Percentiles rank a stretch among this genome's conserved stretches.
These are phyloP conservation scores for Penicillium odoratum DNA, from an alignment of 495 filamentous ascomycete genomes.

Conservation along the genomic window DNA sequence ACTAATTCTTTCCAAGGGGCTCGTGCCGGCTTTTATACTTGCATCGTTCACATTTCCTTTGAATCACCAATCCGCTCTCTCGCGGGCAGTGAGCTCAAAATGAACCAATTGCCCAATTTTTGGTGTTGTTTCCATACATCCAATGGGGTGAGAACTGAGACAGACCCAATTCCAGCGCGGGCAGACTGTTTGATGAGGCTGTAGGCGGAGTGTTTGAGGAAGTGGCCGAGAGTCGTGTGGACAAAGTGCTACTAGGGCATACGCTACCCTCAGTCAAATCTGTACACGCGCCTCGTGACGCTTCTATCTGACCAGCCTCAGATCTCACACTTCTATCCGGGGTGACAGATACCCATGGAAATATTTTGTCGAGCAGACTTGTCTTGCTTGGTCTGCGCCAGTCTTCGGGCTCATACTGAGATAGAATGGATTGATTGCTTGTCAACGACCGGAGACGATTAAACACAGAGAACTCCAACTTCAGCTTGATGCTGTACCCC, in stretches of 20 bases:
- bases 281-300: neutral
- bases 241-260: neutral
- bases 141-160: neutral
- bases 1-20: neutral
- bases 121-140: neutral
- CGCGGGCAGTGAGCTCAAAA: neutral
- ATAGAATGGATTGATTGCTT: neutral
- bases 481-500: conserved; percentile 2
- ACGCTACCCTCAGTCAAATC: neutral
- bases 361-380: neutral
- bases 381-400: neutral
- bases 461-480: neutral
- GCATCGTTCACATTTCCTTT: neutral
- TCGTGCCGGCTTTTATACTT: neutral
- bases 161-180: neutral
- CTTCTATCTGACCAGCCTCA: neutral
- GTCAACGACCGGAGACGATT: neutral
- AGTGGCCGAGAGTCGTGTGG: neutral
- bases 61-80: neutral
- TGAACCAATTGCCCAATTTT: neutral
- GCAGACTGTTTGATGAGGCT: neutral
- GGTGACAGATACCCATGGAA: neutral
- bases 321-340: neutral
- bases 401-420: neutral
- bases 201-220: too few species aligned